Conservation (phyloP, 169 alveolate genomes). For the Eimeria zaria region DNA sequence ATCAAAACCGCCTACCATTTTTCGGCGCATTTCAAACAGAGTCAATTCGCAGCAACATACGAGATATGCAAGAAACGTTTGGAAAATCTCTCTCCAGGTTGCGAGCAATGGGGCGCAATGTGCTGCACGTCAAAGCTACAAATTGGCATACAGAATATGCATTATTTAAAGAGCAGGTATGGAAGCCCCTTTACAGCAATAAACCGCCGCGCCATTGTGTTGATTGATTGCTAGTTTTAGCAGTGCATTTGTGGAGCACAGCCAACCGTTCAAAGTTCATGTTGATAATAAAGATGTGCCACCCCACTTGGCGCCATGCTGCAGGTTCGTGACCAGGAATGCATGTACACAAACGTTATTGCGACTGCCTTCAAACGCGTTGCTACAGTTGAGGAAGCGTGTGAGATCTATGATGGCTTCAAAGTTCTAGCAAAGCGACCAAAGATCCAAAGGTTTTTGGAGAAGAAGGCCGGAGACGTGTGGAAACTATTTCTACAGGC, state of each 20-base stretch:
- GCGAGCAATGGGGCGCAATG: constrained; percentile 93
- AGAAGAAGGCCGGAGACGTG: constrained; percentile 94
- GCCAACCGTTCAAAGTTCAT: background rate
- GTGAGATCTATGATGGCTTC: constrained; percentile 93
- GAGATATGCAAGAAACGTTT: constrained; percentile 92
- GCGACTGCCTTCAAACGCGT: constrained; percentile 93
- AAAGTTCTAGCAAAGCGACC: constrained; percentile 94
- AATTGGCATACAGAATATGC: constrained; percentile 98
- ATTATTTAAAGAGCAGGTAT: constrained; percentile 93
- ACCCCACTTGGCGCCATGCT: background rate
- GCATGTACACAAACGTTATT: constrained; percentile 91
- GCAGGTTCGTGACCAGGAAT: constrained; percentile 93
- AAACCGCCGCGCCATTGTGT: background rate
- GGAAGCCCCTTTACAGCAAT: background rate
- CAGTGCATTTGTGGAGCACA: background rate
- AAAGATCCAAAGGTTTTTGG: constrained; percentile 92
- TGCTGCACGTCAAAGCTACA: constrained; percentile 96
- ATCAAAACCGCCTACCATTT: constrained; percentile 80
- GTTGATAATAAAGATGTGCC: background rate
- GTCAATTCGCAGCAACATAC: constrained; percentile 92
- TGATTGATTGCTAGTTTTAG: background rate
- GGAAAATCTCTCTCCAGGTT: constrained; percentile 92
- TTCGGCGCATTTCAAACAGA: constrained; percentile 95
- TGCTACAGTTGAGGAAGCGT: constrained; percentile 92
- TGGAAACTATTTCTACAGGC: constrained; percentile 90